These are phyloP conservation scores for Podospora pseudopauciseta DNA, from an alignment of 495 filamentous ascomycete genomes.

Conservation along the genomic window DNA sequence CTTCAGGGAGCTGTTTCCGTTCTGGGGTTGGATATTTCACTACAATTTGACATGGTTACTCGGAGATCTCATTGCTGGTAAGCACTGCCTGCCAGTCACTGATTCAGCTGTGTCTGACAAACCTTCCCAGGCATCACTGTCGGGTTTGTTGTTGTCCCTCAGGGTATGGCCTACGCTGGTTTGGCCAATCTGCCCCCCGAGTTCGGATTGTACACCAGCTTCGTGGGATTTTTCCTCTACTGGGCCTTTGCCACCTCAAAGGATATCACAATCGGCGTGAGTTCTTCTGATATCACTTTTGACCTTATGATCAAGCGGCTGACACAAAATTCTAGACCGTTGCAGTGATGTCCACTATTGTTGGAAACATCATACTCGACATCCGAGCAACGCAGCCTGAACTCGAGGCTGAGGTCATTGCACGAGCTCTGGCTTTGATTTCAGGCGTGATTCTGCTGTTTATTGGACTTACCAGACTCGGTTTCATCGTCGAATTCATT, in stretches of 20 bases:
- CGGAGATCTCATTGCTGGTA: slow-evolving; percentile 47
- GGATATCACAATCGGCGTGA: slow-evolving; percentile 65
- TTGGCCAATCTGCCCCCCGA: slow-evolving; percentile 55
- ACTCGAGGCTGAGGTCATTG: slow-evolving; percentile 38
- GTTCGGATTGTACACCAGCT: slow-evolving; percentile 64
- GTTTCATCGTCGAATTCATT: slow-evolving; percentile 55
- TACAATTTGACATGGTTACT: slow-evolving; percentile 51
- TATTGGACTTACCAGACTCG: slow-evolving; percentile 46
- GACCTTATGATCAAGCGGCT: too few relatives aligned
- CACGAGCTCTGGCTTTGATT: slow-evolving; percentile 45
- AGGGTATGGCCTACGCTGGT: slow-evolving; percentile 63
- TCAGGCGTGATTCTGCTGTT: slow-evolving; percentile 45
- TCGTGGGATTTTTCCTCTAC: slow-evolving; percentile 63
- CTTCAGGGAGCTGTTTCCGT: slow-evolving; percentile 45
- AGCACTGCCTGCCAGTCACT: slow-evolving; percentile 15
- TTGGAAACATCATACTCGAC: slow-evolving; percentile 66
- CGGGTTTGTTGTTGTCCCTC: slow-evolving; percentile 37
- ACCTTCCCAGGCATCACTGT: slow-evolving; percentile 25
- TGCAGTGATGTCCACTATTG: slow-evolving; percentile 89
- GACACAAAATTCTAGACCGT: slow-evolving; percentile 61
- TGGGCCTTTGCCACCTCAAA: slow-evolving; percentile 68
- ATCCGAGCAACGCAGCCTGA: slow-evolving; percentile 46
- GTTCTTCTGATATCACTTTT: slow-evolving; percentile 23
- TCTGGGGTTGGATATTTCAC: slow-evolving; percentile 49
- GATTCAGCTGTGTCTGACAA: slow-evolving; percentile 2